Base-by-base conservation (phyloP, 805 yeast genomes). In the Barnettozyma botsteinii region DNA sequence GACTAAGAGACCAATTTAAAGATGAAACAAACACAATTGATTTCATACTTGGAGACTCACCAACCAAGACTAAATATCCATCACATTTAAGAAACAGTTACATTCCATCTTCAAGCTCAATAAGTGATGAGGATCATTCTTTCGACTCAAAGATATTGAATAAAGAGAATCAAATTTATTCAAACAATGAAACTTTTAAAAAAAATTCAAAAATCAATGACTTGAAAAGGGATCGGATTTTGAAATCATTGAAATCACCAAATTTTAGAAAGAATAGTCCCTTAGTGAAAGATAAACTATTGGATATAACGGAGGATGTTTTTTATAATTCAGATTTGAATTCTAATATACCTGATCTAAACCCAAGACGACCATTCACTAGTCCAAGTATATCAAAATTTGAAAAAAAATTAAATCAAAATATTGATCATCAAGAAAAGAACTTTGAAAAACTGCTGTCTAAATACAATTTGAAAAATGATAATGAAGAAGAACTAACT, bases 211-310 rank as follows among this genome's bases (percentile, higher is more conserved):
- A 33, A 18, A 21, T 23, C 12, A 52, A 50, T 31, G 45, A 41
- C 11, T 25, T 45, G 31, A 51, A 52, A 23, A 43, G 55, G n/a
- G 51, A 52, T 17, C 33, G 35, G 18, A 45, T 50, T 24, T 27
- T 51, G 21, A 31, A 23, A 18, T n/a, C 31, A 24, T 26, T 40
- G 9, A 32, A 29, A 20, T 31, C 32, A 19, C 41, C 33, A 25
- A 30, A 25, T 11, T 34, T 12, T 33, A n/a, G n/a, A n/a, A n/a
- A n/a, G n/a, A n/a, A n/a, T n/a, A n/a, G n/a, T n/a, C n/a, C n/a
- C n/a, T n/a, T n/a, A n/a, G n/a, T n/a, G 19, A 17, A 14, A 15
- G 1, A 12, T 19, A 30, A 20, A 3, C 15, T 9, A 12, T 20
- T 21, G 22, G 11, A 31, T 21, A n/a, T n/a, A n/a, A n/a, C n/a